Base-by-base conservation (phyloP, 371 early-diverging fungal species). In the Catenaria anguillulae region DNA sequence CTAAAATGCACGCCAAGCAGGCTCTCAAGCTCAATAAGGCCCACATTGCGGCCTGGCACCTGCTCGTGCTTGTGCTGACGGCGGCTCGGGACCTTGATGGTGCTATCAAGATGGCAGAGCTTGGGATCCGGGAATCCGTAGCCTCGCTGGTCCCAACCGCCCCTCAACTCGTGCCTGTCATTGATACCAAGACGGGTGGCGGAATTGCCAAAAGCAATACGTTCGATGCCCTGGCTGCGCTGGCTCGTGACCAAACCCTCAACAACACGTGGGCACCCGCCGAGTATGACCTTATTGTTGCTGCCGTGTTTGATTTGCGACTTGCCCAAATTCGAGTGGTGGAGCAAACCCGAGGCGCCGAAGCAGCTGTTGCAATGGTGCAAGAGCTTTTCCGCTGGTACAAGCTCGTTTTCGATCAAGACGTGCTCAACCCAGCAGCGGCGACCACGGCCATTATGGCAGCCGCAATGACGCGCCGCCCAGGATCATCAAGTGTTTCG, bases 381-480 rank as follows among this genome's bases (percentile, higher is more conserved):
- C 58, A 58, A 31, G 58, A 58, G 24, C 24, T 58, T 34, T 58
- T 58, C 42, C 58, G 58, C 26, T 58, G 58, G 58, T 58, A 34
- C 58, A 33, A 36, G 36, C 24, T n/a, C 40, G 24, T 58, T 8
- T 58, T 58, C 21, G 58, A 31, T 17, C 33, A 29, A 12, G 56
- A 56, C 23, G 23, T 31, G n/a, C 13, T 19, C 29, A 31, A 29
- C 29, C 29, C 17, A 2, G 45, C 4, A 3, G 10, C 4, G 10
- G 45, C 45, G 8, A 17, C 10, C 45, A 23, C 21, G 19, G 45
- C 45, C 19, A 23, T 2, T 12, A 23, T 23, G 2, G 45, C 45
- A 23, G 45, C 45, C 4, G 45, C 45, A 23, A 23, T 23, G 19
- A 43, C 10, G 10, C 2, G 12, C 45, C 2, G 19, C 19, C 2